These are phyloP conservation scores for Gymnopilus junonius DNA, from an alignment of 768 basidiomycete genomes.

Conservation along the genomic window DNA sequence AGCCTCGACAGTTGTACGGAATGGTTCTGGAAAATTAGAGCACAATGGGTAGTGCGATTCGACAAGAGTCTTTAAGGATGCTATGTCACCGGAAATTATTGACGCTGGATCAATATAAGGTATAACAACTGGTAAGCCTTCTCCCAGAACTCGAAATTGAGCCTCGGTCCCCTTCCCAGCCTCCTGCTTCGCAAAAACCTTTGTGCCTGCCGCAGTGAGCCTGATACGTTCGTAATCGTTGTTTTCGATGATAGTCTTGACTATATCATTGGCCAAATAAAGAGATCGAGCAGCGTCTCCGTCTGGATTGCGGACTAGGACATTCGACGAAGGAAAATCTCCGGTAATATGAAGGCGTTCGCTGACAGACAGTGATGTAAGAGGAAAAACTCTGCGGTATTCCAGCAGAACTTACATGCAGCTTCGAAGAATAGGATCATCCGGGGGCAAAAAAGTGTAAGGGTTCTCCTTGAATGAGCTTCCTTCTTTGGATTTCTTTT, in stretches of 20 bases:
- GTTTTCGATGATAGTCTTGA: constrained; percentile 76
- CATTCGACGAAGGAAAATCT: constrained; percentile 73
- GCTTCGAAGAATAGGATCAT: constrained; percentile 69
- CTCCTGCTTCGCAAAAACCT: constrained; percentile 91
- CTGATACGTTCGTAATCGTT: constrained; percentile 88
- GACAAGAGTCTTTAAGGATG: constrained; percentile 67
- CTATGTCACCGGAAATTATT: constrained; percentile 62
- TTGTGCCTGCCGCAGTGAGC: constrained; percentile 91
- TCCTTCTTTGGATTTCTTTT: constrained; percentile 25
- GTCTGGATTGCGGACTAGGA: constrained; percentile 86
- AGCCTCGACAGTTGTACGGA: constrained; percentile 54
- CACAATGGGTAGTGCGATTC: constrained; percentile 82
- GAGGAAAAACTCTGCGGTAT: not conserved
- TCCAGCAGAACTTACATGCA: constrained; percentile 64
- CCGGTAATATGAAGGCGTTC: constrained; percentile 70
- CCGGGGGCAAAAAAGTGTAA: constrained; percentile 76
- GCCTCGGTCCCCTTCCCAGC: constrained; percentile 60
- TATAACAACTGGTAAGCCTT: constrained; percentile 84
- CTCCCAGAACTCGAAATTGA: constrained; percentile 79
- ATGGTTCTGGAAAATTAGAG: constrained; percentile 62
- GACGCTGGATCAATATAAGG: constrained; percentile 73
- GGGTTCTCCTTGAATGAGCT: constrained; percentile 86
- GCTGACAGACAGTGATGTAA: constrained; percentile 40
- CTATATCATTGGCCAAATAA: constrained; percentile 86
- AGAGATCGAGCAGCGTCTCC: constrained; percentile 77